Evolutionary conservation across 2,329 filamentous ascomycete genomes (phyloP).

Genomic region (Teratosphaeria destructans): DNA sequence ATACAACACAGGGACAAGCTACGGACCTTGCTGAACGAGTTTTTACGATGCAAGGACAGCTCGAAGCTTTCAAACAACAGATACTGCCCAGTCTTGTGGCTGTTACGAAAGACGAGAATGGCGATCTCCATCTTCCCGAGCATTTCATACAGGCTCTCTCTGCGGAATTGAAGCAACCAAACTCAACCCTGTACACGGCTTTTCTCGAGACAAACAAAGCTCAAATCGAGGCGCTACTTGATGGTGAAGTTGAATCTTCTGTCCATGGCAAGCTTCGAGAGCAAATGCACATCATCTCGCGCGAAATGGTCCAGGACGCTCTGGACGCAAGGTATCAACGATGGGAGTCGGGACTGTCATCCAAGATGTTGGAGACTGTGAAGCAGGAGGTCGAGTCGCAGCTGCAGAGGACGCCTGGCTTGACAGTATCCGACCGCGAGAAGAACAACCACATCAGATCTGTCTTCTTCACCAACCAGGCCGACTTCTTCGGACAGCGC

Average conservation of each 20-base stretch:
- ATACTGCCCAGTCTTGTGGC: background rate
- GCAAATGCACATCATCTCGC: slow-evolving; percentile 6
- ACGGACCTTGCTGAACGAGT: background rate
- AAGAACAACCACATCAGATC: background rate
- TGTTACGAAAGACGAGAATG: slow-evolving; percentile 30
- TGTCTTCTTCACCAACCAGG: background rate
- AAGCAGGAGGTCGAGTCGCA: background rate
- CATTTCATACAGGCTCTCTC: slow-evolving; percentile 58
- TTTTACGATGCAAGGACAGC: background rate
- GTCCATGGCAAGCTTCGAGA: slow-evolving; percentile 25
- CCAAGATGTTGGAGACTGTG: background rate
- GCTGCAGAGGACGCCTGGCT: background rate
- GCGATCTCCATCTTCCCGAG: slow-evolving; percentile 44
- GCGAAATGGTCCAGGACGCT: slow-evolving; percentile 4
- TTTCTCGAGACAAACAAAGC: slow-evolving; percentile 28
- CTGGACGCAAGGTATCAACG: slow-evolving; percentile 8
- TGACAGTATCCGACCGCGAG: background rate
- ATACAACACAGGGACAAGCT: background rate
- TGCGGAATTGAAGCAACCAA: slow-evolving; percentile 43
- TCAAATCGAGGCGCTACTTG: slow-evolving; percentile 28
- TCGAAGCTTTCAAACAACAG: background rate
- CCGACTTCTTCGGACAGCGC: slow-evolving; percentile 28
- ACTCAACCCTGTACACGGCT: slow-evolving; percentile 28
- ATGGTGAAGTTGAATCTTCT: slow-evolving; percentile 9
- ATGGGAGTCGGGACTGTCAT: background rate